Conservation (phyloP, 306 rosid genomes). For the Medicago arabica region DNA sequence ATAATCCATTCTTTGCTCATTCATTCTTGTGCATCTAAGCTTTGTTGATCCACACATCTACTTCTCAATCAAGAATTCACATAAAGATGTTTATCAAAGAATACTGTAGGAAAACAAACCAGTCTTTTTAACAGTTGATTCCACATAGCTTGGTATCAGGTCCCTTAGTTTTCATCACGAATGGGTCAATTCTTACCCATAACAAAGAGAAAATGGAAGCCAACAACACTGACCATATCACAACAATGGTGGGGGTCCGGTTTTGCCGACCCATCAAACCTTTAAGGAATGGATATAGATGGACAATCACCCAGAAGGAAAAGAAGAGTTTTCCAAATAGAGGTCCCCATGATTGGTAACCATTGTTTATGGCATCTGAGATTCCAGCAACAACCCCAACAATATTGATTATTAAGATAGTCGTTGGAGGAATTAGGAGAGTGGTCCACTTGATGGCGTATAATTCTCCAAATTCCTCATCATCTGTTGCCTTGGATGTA, state of each 20-base stretch:
- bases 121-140: slow-evolving; percentile 74
- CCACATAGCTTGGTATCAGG: slow-evolving; percentile 86
- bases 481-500: slow-evolving; percentile 89
- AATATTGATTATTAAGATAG: slow-evolving; percentile 83
- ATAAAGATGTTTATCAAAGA: slow-evolving; percentile 54
- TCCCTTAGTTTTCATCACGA: slow-evolving; percentile 87
- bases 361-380: slow-evolving; percentile 95
- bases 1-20: slow-evolving; percentile 58
- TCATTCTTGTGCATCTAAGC: slow-evolving; percentile 49
- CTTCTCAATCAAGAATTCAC: slow-evolving; percentile 52
- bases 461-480: slow-evolving; percentile 85
- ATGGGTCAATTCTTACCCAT: slow-evolving; percentile 96
- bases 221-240: slow-evolving; percentile 92
- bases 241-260: slow-evolving; percentile 95
- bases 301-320: slow-evolving; percentile 95
- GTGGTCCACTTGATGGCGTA: slow-evolving; percentile 94
- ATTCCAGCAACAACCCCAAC: slow-evolving; percentile 97
- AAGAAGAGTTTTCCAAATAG: slow-evolving; percentile 96
- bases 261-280: slow-evolving; percentile 97
- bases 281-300: slow-evolving; percentile 96
- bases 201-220: slow-evolving; percentile 96
- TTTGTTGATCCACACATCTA: slow-evolving; percentile 47
- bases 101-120: slow-evolving; percentile 40
- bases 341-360: slow-evolving; percentile 96
- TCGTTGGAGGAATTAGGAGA: slow-evolving; percentile 91